Evolutionary conservation across 768 basidiomycete genomes (phyloP).

Genomic region (Tricholoma furcatifolium): DNA sequence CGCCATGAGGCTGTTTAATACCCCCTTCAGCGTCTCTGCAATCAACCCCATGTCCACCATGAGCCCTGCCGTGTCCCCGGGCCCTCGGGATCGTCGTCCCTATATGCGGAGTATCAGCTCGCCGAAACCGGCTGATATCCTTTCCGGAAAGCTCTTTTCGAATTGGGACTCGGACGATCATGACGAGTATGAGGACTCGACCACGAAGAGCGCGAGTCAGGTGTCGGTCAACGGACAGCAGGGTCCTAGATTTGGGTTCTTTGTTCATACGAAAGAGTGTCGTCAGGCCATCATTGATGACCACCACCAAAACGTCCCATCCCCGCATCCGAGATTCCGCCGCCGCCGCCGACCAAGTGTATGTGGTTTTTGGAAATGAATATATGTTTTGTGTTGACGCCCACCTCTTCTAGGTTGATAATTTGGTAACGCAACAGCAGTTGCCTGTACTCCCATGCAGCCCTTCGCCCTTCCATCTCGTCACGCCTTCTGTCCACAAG

Average conservation of each 20-base stretch:
- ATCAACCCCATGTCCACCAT: slow-evolving; percentile 80
- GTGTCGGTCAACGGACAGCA: slow-evolving; percentile 19
- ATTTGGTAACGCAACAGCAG: slow-evolving; percentile 32
- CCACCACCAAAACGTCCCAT: slow-evolving; percentile 41
- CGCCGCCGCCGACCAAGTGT: slow-evolving; percentile 30
- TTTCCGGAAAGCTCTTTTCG: slow-evolving; percentile 53
- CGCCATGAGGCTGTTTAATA: slow-evolving; percentile 70
- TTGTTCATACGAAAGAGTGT: slow-evolving; percentile 33
- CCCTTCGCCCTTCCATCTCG: slow-evolving; percentile 19
- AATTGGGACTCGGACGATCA: slow-evolving; percentile 46
- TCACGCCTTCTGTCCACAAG: slow-evolving; percentile 11
- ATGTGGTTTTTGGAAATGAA: slow-evolving; percentile 23
- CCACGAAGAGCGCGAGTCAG: slow-evolving; percentile 19
- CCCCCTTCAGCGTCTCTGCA: slow-evolving; percentile 59
- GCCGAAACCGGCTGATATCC: slow-evolving; percentile 67
- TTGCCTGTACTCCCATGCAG: slow-evolving; percentile 24
- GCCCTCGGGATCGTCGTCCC: slow-evolving; percentile 32
- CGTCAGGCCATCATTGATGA: slow-evolving; percentile 48
- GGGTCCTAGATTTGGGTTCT: slow-evolving; percentile 39
- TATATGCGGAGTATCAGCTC: slow-evolving; percentile 31
- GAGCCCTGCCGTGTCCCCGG: slow-evolving; percentile 52
- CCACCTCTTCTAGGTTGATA: slow-evolving; percentile 37
- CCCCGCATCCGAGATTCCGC: slow-evolving; percentile 48
- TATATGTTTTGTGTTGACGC: too few species aligned
- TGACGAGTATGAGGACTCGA: slow-evolving; percentile 32